Evolutionary conservation across 2,329 filamentous ascomycete species (phyloP).

Genomic region (Zalaria obscura): DNA sequence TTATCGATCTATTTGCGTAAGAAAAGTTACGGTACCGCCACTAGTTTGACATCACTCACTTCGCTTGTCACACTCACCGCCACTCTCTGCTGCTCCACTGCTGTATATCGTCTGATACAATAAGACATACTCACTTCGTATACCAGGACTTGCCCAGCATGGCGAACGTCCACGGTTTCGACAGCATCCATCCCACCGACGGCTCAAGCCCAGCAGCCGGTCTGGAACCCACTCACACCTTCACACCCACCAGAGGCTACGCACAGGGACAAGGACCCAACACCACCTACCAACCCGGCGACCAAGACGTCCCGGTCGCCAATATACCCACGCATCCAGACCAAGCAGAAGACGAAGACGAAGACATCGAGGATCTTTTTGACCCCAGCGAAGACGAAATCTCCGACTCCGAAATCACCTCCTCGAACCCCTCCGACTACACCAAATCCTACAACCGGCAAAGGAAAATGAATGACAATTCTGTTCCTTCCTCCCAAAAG

Average conservation of each 20-base stretch:
- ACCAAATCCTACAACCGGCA: slow-evolving; percentile 86
- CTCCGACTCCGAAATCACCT: slow-evolving; percentile 44
- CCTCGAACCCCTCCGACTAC: slow-evolving; percentile 49
- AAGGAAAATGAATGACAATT: slow-evolving; percentile 46
- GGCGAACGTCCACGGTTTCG: neutral
- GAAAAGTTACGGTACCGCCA: too few species aligned
- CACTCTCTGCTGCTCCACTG: too few species aligned
- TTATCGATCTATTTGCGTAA: too few species aligned
- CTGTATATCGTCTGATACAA: too few species aligned
- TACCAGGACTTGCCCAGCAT: neutral
- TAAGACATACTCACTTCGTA: too few species aligned
- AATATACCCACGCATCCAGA: neutral
- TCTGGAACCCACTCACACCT: slow-evolving; percentile 14
- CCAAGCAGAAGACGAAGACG: slow-evolving; percentile 33
- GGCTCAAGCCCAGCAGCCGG: slow-evolving; percentile 7
- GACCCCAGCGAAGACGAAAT: slow-evolving; percentile 40
- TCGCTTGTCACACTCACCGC: too few species aligned
- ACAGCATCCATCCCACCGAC: neutral
- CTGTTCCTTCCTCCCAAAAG: slow-evolving; percentile 35
- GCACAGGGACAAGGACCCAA: slow-evolving; percentile 5
- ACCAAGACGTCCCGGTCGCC: slow-evolving; percentile 5
- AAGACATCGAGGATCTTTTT: slow-evolving; percentile 47
- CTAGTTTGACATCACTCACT: too few species aligned
- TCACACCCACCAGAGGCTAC: slow-evolving; percentile 18
- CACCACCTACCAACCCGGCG: slow-evolving; percentile 1